Conservation (phyloP, 2,329 filamentous ascomycete genomes). For the Epichloe gansuensis region DNA sequence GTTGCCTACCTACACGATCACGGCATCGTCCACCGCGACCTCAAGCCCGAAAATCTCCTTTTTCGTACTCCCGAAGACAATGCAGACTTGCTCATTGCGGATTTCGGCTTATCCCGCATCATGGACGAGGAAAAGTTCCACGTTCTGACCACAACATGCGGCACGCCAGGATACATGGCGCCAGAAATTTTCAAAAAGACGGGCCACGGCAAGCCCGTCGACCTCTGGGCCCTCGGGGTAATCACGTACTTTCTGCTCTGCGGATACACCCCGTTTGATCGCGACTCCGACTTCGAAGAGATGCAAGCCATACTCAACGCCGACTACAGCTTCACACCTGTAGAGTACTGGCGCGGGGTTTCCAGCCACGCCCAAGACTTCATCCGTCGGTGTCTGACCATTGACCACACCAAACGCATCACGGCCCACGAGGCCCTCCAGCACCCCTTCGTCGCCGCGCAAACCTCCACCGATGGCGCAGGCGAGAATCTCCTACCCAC, state of each 20-base stretch:
- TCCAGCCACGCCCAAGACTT: slow-evolving; percentile 79
- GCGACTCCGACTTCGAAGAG: slow-evolving; percentile 94
- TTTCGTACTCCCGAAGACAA: slow-evolving; percentile 98
- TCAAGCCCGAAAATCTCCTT: slow-evolving; percentile 94
- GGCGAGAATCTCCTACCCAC: slow-evolving; percentile 53
- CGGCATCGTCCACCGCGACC: slow-evolving; percentile 92
- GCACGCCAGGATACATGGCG: slow-evolving; percentile 97
- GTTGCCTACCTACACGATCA: slow-evolving; percentile 98
- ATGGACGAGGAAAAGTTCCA: slow-evolving; percentile 99
- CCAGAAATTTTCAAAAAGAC: slow-evolving; percentile 99
- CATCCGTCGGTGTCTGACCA: slow-evolving; percentile 80
- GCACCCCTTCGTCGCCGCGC: slow-evolving; percentile 50
- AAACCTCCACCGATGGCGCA: slow-evolving; percentile 30
- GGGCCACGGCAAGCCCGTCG: slow-evolving; percentile 93
- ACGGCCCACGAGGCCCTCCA: slow-evolving; percentile 70
- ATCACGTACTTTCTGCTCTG: slow-evolving; percentile 98
- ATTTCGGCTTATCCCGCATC: slow-evolving; percentile 89
- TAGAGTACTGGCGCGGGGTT: slow-evolving; percentile 94
- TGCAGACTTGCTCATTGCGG: slow-evolving; percentile 88
- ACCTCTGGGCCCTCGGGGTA: slow-evolving; percentile 95
- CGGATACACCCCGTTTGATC: slow-evolving; percentile 95
- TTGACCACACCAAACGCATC: slow-evolving; percentile 77
- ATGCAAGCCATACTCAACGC: slow-evolving; percentile 98
- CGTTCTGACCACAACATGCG: slow-evolving; percentile 92
- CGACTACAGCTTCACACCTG: slow-evolving; percentile 88